Percentiles rank a stretch among this genome's conserved stretches.
Evolutionary conservation across 768 basidiomycete genomes (phyloP).

Genomic region (Jaapia argillacea): DNA sequence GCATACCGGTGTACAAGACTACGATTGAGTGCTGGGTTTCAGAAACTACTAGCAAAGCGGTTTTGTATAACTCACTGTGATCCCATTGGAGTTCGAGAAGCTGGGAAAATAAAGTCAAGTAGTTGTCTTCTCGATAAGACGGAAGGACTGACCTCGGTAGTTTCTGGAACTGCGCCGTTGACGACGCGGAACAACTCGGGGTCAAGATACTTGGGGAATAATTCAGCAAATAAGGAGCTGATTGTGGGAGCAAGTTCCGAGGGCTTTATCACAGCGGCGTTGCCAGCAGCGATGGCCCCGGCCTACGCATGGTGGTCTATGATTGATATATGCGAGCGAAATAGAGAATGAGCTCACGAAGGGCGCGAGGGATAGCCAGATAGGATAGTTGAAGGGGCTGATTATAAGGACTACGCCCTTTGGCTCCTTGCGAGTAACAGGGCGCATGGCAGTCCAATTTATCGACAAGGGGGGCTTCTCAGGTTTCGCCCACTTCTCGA

Average conservation of each 20-base stretch:
- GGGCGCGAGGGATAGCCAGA: conserved; percentile 44
- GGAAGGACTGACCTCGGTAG: conserved; percentile 14
- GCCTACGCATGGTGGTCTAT: conserved; percentile 6
- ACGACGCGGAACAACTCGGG: conserved; percentile 19
- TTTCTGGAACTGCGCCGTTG: conserved; percentile 22
- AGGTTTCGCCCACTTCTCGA: conserved; percentile 44
- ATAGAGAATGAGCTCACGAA: conserved; percentile 19
- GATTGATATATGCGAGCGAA: neutral
- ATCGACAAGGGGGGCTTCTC: conserved; percentile 26
- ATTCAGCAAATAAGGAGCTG: conserved; percentile 37
- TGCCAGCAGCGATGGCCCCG: conserved; percentile 71
- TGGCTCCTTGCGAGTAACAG: conserved; percentile 42
- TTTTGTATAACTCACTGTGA: conserved; percentile 33
- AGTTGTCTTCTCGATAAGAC: neutral
- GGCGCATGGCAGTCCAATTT: conserved; percentile 38
- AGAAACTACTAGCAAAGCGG: conserved; percentile 6
- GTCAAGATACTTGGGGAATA: conserved; percentile 44
- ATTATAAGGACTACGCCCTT: conserved; percentile 57
- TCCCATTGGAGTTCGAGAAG: conserved; percentile 67
- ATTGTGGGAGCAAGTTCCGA: conserved; percentile 49
- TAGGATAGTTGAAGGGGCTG: conserved; percentile 60
- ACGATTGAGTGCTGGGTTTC: conserved; percentile 2
- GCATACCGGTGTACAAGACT: conserved; percentile 55
- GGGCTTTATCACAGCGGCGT: conserved; percentile 54
- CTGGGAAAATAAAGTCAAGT: conserved; percentile 21